Base-by-base conservation (phyloP, 305 asterid genomes). In the Solanum hybrid region DNA sequence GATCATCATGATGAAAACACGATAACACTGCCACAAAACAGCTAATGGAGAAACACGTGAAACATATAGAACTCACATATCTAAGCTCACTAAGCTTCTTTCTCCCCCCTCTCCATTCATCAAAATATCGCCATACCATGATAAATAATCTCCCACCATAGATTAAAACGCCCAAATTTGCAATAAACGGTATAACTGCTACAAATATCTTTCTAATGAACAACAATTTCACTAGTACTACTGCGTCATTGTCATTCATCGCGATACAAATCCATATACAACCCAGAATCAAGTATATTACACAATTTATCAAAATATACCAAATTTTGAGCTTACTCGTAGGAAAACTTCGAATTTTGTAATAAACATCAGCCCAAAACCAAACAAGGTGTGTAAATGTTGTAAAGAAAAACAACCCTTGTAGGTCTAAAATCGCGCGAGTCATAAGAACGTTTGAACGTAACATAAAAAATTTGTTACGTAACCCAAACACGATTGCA, bases 361-460 rank as follows among this genome's bases (percentile, higher is more conserved):
- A 96, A 92, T 97, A 97, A 89, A 97, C 94, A 95, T 97, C 99
- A 26, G 99, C 98, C 99, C 99, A 95, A 89, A 95, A 97, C 89
- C 96, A 95, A 89, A 95, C 98, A 89, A 97, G 98, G 89, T 96
- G 98, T 20, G 98, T 94, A 88, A 95, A 97, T 73, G 99, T 95
- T 73, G 99, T 96, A 93, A 97, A 96, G 94, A 97, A 97, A 88
- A 97, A 94, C 91, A 97, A 89, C 86, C 95, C 98, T 88, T 98
- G 98, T 91, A 97, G 95, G 93, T 97, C 98, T 93, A 97, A 91
- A 81, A 96, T 92, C 51, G 93, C 89, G 92, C 88, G 83, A 68
- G 95, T 91, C 87, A 95, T 89, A 85, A 51, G 68, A 0, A 97
- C 99, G 95, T 93, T 95, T 90, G 97, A 98, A 93, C 93, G 96